These are phyloP conservation scores for Magnaporthiopsis rhizophila DNA, from an alignment of 2,329 filamentous ascomycete species.

Conservation along the genomic window DNA sequence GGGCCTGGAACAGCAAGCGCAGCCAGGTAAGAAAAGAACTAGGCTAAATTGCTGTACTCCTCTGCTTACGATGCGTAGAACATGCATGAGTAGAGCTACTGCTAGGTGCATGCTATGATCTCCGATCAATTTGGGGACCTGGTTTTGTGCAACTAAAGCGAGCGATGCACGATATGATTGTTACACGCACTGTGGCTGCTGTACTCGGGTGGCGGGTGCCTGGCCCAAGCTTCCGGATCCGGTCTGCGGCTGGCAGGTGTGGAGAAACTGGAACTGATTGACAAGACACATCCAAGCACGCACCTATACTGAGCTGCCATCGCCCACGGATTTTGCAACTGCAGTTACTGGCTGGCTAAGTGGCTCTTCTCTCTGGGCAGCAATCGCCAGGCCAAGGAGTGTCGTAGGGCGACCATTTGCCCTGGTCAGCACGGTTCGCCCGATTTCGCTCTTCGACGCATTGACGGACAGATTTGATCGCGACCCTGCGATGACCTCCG, in stretches of 20 bases:
- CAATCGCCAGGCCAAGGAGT: too few species aligned
- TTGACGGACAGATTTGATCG: background rate
- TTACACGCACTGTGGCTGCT: background rate
- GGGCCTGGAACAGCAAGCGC: background rate
- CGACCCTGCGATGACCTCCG: constrained; percentile 41
- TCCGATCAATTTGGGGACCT: too few species aligned
- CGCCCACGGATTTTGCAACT: too few species aligned
- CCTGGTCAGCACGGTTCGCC: background rate
- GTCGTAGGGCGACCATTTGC: background rate
- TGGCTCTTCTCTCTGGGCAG: too few species aligned
- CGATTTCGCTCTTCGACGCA: background rate
- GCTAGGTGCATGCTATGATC: background rate
- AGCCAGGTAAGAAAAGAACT: background rate
- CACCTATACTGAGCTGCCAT: too few species aligned
- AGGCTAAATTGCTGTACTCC: too few species aligned
- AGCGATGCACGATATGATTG: background rate
- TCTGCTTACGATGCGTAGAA: too few species aligned
- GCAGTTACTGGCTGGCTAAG: too few species aligned
- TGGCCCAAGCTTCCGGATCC: background rate
- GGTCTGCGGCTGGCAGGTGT: background rate
- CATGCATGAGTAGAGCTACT: background rate
- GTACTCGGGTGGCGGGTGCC: background rate
- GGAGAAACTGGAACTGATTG: background rate
- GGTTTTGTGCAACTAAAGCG: too few species aligned
- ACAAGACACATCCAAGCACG: background rate